A percentile compares a stretch with the other conserved stretches of the same genome.
Conservation (phyloP, 2,329 filamentous ascomycete genomes). For the Penicillium sp. region DNA sequence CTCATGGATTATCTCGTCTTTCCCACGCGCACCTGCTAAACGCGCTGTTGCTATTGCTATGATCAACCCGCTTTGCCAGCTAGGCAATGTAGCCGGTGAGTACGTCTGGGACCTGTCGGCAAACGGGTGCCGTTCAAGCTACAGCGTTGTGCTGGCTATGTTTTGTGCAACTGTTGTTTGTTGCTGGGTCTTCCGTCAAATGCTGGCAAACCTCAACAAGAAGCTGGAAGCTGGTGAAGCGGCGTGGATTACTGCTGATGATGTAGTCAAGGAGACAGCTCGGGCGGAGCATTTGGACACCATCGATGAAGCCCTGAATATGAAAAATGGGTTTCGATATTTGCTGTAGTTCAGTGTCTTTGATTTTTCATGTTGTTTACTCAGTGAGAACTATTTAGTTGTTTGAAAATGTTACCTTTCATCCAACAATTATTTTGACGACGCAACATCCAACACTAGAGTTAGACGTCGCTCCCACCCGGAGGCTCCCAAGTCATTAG, state of each 20-base stretch:
- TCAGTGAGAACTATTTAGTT: too few relatives aligned
- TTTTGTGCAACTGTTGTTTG: not conserved
- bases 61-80: constrained; percentile 33
- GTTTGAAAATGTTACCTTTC: too few relatives aligned
- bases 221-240: not conserved
- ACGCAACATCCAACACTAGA: too few relatives aligned
- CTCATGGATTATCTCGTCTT: constrained; percentile 33
- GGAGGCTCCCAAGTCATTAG: not conserved
- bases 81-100: constrained; percentile 61
- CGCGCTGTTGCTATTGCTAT: constrained; percentile 36
- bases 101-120: not conserved
- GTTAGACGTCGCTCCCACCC: not conserved
- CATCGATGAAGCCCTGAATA: not conserved
- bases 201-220: constrained; percentile 19
- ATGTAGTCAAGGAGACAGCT: not conserved
- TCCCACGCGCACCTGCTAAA: constrained; percentile 36
- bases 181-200: not conserved
- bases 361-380: not conserved
- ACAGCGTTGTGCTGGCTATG: not conserved
- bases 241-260: not conserved
- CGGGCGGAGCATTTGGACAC: not conserved
- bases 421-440: too few relatives aligned
- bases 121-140: not conserved
- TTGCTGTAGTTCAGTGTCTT: not conserved
- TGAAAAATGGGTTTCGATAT: not conserved